Evolutionary conservation across 768 basidiomycete species (phyloP).

Genomic region (Lactarius sp.): DNA sequence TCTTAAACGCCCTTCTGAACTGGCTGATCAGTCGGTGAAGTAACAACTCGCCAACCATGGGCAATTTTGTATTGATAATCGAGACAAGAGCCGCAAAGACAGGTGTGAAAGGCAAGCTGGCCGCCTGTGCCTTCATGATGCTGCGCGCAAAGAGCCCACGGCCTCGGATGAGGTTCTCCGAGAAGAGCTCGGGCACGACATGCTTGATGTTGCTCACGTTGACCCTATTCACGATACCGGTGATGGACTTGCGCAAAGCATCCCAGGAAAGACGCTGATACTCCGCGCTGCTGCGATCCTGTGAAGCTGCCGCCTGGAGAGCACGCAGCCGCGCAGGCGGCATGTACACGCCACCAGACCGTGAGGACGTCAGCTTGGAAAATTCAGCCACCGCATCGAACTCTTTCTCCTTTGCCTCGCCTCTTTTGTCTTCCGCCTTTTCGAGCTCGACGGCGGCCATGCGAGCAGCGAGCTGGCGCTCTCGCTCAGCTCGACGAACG

Average conservation of each 20-base stretch:
- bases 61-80: conserved; percentile 95
- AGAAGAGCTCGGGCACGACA: conserved; percentile 84
- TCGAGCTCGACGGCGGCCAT: conserved; percentile 66
- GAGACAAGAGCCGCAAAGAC: conserved; percentile 93
- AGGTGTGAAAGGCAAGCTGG: conserved; percentile 96
- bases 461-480: conserved; percentile 70
- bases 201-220: conserved; percentile 95
- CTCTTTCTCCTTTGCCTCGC: conserved; percentile 36
- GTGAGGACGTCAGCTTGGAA: conserved; percentile 73
- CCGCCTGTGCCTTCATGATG: conserved; percentile 96
- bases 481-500: conserved; percentile 66
- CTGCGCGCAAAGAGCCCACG: conserved; percentile 89
- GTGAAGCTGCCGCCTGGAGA: conserved; percentile 75
- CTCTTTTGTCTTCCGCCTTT: conserved; percentile 41
- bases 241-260: conserved; percentile 93
- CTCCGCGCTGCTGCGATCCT: conserved; percentile 80
- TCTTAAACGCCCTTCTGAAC: conserved; percentile 90
- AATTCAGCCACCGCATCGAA: conserved; percentile 84
- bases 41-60: conserved; percentile 91
- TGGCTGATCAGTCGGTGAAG: conserved; percentile 88
- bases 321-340: conserved; percentile 91
- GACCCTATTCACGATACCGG: conserved; percentile 99
- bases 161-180: conserved; percentile 91
- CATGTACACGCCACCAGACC: conserved; percentile 93
- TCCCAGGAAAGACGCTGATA: conserved; percentile 98